These are phyloP conservation scores for Calendula officinalis DNA, from an alignment of 129 eudicot genomes.

Conservation along the genomic window DNA sequence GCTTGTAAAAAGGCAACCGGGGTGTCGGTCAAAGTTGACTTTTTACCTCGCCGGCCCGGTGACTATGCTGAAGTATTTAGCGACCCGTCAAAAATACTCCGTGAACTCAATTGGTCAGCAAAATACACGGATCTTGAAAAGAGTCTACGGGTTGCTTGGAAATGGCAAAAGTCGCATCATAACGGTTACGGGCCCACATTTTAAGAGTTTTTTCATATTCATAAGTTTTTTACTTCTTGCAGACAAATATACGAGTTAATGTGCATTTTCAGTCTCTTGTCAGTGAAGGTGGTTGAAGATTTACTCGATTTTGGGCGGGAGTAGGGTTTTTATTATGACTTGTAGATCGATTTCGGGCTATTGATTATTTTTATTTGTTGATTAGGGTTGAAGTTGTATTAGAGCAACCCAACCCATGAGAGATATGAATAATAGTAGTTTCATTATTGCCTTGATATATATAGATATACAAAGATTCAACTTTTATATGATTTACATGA, in stretches of 20 bases:
- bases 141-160: constrained; percentile 71
- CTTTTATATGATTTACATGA: neutral
- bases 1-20: constrained; percentile 85
- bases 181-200: constrained; percentile 37
- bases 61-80: constrained; percentile 93
- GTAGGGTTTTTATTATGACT: neutral
- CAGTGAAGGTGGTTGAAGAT: constrained; percentile 2
- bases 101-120: constrained; percentile 73
- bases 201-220: neutral
- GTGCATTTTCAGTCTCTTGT: neutral
- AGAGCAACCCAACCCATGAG: constrained; percentile 1
- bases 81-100: constrained; percentile 71
- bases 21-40: constrained; percentile 65
- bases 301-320: constrained; percentile 9
- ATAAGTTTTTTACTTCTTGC: neutral
- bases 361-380: neutral
- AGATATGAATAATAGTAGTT: neutral
- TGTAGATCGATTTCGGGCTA: neutral
- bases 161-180: constrained; percentile 77
- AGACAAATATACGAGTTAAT: neutral
- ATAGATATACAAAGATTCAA: constrained; percentile 5
- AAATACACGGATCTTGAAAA: constrained; percentile 57
- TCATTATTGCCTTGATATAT: neutral
- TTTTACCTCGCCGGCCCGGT: constrained; percentile 68
- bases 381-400: neutral